Percentiles rank a stretch among this genome's conserved stretches.
Evolutionary conservation across 1,139 yeast genomes (phyloP).

Genomic region (Pichia sp.): DNA sequence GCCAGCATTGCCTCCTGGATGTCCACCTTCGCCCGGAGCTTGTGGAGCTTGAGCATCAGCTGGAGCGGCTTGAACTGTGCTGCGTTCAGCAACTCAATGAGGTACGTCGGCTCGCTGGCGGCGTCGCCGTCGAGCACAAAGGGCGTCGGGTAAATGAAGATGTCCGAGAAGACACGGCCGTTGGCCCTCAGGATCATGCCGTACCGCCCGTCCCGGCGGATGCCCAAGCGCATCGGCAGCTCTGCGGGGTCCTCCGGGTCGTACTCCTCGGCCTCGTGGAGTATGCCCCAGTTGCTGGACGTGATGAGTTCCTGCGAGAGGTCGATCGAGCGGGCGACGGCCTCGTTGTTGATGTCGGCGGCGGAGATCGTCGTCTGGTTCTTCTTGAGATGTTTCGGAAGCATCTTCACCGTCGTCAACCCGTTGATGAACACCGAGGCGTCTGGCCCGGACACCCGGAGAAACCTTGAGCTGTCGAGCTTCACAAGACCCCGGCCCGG

Average conservation of each 20-base stretch:
- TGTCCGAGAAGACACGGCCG: constrained; percentile 76
- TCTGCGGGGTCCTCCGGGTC: constrained; percentile 25
- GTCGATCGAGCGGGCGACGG: constrained; percentile 18
- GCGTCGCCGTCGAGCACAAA: constrained; percentile 27
- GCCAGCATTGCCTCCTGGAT: constrained; percentile 35
- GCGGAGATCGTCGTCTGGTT: constrained; percentile 62
- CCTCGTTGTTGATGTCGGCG: constrained; percentile 35
- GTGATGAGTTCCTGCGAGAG: constrained; percentile 37
- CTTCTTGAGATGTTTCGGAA: constrained; percentile 59
- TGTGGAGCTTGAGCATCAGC: constrained; percentile 57
- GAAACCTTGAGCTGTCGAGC: constrained; percentile 8
- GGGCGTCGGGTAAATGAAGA: constrained; percentile 68
- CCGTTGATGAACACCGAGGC: constrained; percentile 82
- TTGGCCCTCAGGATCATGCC: constrained; percentile 75
- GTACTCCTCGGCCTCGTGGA: constrained; percentile 53
- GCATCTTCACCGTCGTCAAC: constrained; percentile 65
- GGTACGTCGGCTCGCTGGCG: constrained; percentile 38
- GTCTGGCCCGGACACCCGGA: constrained; percentile 65
- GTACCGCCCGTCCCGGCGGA: constrained; percentile 63
- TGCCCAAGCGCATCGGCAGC: constrained; percentile 30
- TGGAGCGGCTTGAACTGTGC: constrained; percentile 38
- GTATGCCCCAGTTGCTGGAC: constrained; percentile 58
- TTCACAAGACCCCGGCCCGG: constrained; percentile 11
- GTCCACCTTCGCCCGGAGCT: constrained; percentile 57
- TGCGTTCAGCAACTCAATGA: constrained; percentile 56